These are phyloP conservation scores for Sordariomycetes sp. DNA, from an alignment of 2,329 filamentous ascomycete genomes.

Conservation along the genomic window DNA sequence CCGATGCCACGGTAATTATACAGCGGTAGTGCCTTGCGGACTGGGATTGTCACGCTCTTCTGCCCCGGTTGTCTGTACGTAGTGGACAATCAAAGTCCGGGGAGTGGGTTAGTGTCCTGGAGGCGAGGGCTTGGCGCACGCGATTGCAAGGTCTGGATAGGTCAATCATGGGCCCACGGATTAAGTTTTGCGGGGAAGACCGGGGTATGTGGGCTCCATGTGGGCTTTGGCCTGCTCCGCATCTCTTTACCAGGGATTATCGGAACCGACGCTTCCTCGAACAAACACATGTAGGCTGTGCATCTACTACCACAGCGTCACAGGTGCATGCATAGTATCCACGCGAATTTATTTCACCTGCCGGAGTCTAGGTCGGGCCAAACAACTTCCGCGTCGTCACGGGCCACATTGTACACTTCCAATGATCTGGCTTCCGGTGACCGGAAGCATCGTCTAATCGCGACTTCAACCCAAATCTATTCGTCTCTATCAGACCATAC, in stretches of 20 bases:
- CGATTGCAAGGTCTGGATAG: not conserved
- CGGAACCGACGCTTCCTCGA: not conserved
- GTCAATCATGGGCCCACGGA: not conserved
- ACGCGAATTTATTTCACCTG: too few relatives aligned
- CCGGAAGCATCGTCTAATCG: too few relatives aligned
- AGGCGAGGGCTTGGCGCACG: not conserved
- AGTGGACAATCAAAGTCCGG: not conserved
- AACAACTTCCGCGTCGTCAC: too few relatives aligned
- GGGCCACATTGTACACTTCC: too few relatives aligned
- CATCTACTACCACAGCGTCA: too few relatives aligned
- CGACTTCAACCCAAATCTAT: not conserved
- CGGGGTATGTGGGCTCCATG: not conserved
- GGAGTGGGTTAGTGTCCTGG: not conserved
- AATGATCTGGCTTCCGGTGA: too few relatives aligned
- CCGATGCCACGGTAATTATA: not conserved
- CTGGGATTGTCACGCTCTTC: not conserved
- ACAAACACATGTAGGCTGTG: too few relatives aligned
- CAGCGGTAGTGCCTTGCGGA: not conserved
- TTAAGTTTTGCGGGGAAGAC: not conserved
- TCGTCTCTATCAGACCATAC: not conserved
- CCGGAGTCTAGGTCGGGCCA: too few relatives aligned
- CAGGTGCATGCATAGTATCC: too few relatives aligned
- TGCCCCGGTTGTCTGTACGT: not conserved
- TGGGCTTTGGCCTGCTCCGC: not conserved
- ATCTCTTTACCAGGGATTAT: not conserved